Evolutionary conservation across 371 early-diverging fungal species (phyloP).

Genomic region (Mortierella polycephala): DNA sequence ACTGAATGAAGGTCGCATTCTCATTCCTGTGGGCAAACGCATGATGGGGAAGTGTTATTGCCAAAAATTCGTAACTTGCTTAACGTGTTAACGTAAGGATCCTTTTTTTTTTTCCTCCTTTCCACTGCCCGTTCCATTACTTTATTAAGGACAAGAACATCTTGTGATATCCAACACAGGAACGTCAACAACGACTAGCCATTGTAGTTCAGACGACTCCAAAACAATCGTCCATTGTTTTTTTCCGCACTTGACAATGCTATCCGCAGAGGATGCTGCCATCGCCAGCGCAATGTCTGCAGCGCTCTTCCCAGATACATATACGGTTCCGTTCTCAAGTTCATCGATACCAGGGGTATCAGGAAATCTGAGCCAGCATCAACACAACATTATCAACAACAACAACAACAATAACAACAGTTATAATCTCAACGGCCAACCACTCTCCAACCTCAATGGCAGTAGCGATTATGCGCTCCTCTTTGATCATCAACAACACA

Average conservation of each 20-base stretch:
- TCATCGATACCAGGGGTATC: neutral
- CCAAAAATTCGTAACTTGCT: no score
- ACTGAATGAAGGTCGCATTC: no score
- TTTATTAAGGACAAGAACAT: no score
- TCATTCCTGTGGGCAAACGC: no score
- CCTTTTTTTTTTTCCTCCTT: no score
- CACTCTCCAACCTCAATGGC: neutral
- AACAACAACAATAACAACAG: slow-evolving; percentile 6
- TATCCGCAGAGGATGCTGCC: slow-evolving; percentile 28
- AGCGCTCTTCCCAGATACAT: slow-evolving; percentile 7
- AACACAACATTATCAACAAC: slow-evolving; percentile 1
- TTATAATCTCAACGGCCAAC: neutral
- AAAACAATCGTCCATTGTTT: neutral
- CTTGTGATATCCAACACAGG: no score
- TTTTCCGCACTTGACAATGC: slow-evolving; percentile 6
- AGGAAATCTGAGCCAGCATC: neutral
- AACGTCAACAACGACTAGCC: no score
- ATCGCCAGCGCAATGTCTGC: slow-evolving; percentile 13
- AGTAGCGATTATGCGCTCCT: slow-evolving; percentile 7
- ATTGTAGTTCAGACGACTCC: no score
- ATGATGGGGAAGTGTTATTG: no score
- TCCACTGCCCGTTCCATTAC: no score
- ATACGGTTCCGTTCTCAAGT: neutral
- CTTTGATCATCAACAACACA: slow-evolving; percentile 3
- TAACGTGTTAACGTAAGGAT: no score